Evolutionary conservation across 1,139 yeast genomes (phyloP), one percentile per base, ranked within the genome.

Genomic region (Casaregolazyma suthepensis): DNA sequence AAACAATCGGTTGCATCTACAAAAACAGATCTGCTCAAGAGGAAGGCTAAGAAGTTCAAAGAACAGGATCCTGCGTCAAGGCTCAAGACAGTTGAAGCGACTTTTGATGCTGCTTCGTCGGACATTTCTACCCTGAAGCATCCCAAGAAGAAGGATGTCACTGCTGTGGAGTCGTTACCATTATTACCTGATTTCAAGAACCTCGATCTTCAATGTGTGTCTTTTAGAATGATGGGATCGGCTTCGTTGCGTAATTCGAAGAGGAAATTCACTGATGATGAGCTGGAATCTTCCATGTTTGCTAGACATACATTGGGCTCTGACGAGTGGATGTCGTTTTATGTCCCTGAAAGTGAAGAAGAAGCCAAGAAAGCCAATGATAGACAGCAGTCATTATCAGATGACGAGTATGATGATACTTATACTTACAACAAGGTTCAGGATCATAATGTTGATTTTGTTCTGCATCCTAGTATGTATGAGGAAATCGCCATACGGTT

Each of bases 111-210:
- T 40, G 80, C 85, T 1, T 78, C 79, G 40, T 71, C 79, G 46
- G 76, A 79, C 38, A 59, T 76, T 13, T 56, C 66, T 1, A 53
- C 61, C 5, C 72, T 90, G 57, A 78, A 72, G 61, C 98, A 93
- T 70, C 98, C 99, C 43, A 77, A 79, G 43, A 88, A 84, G 72
- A 86, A 80, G 66, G 75, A 80, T 54, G 72, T 89, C 54, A 83
- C 78, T 55, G 96, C 96, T 0, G 90, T 85, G 26, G 79, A 77
- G 57, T 77, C 91, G 1, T 87, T 90, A 88, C 85, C 87, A 40
- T 73, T 93, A 38, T 73, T 91, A 57, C 99, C 99, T 2, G 98
- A 93, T 68, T 83, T 95, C 17, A 83, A 94, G 19, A 81, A 87
- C 78, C 77, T 89, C 79, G 98, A 93, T 69, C 81, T 87, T 61